Evolutionary conservation across 768 basidiomycete genomes (phyloP).

Genomic region (Phylloporus sp.): DNA sequence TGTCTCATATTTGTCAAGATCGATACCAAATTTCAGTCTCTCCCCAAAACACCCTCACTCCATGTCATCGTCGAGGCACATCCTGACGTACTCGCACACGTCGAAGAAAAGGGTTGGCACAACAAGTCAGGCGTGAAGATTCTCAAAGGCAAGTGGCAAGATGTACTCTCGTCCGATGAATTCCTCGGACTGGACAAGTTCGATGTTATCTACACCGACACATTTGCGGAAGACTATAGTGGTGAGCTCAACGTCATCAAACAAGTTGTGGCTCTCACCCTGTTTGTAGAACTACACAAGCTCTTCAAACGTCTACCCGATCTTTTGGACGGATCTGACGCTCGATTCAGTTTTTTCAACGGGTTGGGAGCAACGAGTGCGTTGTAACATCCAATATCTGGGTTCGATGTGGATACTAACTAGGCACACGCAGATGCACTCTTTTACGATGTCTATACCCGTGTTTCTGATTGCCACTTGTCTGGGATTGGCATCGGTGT

Average conservation of each 20-base stretch:
- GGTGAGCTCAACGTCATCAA: slow-evolving; percentile 34
- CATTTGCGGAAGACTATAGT: slow-evolving; percentile 84
- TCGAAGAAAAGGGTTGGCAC: slow-evolving; percentile 76
- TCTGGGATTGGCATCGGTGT: slow-evolving; percentile 76
- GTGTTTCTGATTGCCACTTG: slow-evolving; percentile 80
- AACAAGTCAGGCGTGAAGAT: slow-evolving; percentile 72
- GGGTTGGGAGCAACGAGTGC: slow-evolving; percentile 92
- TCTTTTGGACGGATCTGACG: slow-evolving; percentile 67
- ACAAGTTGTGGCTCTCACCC: not conserved
- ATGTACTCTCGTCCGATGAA: slow-evolving; percentile 59
- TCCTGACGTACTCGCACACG: slow-evolving; percentile 81
- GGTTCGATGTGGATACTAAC: not conserved
- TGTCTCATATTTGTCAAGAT: slow-evolving; percentile 48
- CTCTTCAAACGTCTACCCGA: slow-evolving; percentile 84
- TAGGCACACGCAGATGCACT: slow-evolving; percentile 55
- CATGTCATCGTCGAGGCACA: slow-evolving; percentile 97
- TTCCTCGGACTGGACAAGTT: slow-evolving; percentile 70
- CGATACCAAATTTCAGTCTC: slow-evolving; percentile 72
- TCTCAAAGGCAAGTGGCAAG: slow-evolving; percentile 93
- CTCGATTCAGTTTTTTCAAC: slow-evolving; percentile 94
- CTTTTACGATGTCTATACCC: slow-evolving; percentile 90
- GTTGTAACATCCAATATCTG: slow-evolving; percentile 22
- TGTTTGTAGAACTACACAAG: slow-evolving; percentile 51
- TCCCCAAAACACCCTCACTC: slow-evolving; percentile 52
- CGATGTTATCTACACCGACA: slow-evolving; percentile 89